phyloP scores from a whole-genome alignment of 2,329 filamentous ascomycete species.

The Trichoderma sp. region DNA sequence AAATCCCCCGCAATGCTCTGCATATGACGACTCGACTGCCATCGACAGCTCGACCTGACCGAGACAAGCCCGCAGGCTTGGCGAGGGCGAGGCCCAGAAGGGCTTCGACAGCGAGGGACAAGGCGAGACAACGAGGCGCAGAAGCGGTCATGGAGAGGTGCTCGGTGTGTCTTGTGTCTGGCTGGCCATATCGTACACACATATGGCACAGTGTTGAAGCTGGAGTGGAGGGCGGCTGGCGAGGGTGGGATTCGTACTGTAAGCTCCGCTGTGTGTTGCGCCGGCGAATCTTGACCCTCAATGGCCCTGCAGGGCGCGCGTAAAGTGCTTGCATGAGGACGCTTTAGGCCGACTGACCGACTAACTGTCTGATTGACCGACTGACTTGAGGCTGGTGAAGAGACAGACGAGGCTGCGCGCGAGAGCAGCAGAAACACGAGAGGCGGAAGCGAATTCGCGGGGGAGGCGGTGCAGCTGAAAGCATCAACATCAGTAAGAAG shows the following conservation, averaged over 20 bases:
- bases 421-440: slow-evolving; percentile 8
- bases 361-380: not conserved
- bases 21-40: slow-evolving; percentile 6
- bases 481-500: not conserved
- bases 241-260: slow-evolving; percentile 5
- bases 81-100: slow-evolving; percentile 17
- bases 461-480: slow-evolving; percentile 5
- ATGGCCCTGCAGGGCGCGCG: slow-evolving; percentile 18
- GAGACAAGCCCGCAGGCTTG: slow-evolving; percentile 14
- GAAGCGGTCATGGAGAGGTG: not conserved
- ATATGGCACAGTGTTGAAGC: slow-evolving; percentile 17
- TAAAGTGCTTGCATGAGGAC: slow-evolving; percentile 25
- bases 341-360: too few species aligned
- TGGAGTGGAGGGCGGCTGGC: not conserved
- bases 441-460: slow-evolving; percentile 6
- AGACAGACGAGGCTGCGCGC: slow-evolving; percentile 11
- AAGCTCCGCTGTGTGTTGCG: slow-evolving; percentile 19
- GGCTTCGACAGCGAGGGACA: not conserved
- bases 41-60: not conserved
- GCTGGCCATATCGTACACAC: slow-evolving; percentile 6
- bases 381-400: not conserved
- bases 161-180: not conserved
- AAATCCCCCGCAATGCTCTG: slow-evolving; percentile 15
- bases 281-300: not conserved
- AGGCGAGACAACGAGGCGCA: not conserved